Evolutionary conservation across 75 land plant species (phyloP).

Genomic region (Pinus albicaulis): DNA sequence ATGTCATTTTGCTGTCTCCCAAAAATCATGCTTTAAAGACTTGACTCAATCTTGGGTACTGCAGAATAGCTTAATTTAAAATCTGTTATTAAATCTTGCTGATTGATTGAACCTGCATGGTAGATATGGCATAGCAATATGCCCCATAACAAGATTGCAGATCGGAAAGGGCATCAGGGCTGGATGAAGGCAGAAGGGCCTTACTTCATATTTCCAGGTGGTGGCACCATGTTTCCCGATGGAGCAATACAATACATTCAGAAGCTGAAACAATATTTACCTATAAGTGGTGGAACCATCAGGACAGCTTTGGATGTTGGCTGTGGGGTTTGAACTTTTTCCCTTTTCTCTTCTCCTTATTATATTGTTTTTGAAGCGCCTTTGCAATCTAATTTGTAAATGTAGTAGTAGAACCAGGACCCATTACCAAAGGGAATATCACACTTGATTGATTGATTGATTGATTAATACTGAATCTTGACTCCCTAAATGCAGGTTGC

Average conservation of each 20-base stretch:
- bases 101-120: not conserved
- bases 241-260: conserved; percentile 80
- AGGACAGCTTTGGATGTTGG: conserved; percentile 94
- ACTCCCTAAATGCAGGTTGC: conserved; percentile 55
- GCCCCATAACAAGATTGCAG: conserved; percentile 92
- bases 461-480: not conserved
- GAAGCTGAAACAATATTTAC: conserved; percentile 75
- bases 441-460: no score
- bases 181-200: conserved; percentile 87
- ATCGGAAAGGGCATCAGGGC: conserved; percentile 91
- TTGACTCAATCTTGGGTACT: no score
- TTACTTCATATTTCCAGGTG: conserved; percentile 88
- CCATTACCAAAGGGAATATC: no score
- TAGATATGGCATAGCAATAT: conserved; percentile 93
- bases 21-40: no score
- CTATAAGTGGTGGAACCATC: conserved; percentile 47
- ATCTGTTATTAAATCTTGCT: not conserved
- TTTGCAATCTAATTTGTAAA: not conserved
- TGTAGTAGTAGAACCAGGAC: not conserved
- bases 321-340: conserved; percentile 64
- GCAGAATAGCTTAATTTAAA: no score
- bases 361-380: not conserved
- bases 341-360: not conserved
- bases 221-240: conserved; percentile 93
- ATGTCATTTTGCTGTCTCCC: no score